Base-by-base conservation (phyloP, 2,329 filamentous ascomycete species). In the Diplodia intermedia region DNA sequence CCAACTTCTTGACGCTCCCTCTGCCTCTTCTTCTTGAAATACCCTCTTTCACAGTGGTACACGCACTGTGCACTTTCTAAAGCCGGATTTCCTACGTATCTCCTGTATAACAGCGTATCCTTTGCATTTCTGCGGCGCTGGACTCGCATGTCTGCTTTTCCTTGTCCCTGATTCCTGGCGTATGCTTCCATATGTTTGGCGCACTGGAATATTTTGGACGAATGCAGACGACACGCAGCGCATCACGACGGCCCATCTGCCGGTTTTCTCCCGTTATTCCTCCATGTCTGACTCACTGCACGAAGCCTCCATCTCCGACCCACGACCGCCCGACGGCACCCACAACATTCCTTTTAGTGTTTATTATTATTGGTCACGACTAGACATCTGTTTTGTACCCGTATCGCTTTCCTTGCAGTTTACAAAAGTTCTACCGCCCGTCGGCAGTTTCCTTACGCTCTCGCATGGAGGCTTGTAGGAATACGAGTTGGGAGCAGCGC, bases 41-140 rank as follows among this genome's bases (percentile, higher is more conserved):
- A 61, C 57, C 57, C 57, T 38, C 20, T 60, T 43, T 20, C 36
- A 23, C 33, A 31, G 33, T 63, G 9, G n/a, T 49, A 49, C 29
- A 36, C 11, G 26, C 18, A 29, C 31, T 31, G 15, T 52, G 36
- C 60, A 36, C 47, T 38, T 63, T 52, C 43, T 52, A n/a, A 38
- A 20, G 18, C 31, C 18, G 47, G 36, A 31, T 40, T 60, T 31
- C 49, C 33, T 55, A 40, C 38, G 49, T 43, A 52, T 52, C 18
- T 40, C 8, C 43, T 43, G 33, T 36, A 50, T 36, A 26, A 60
- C 53, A 57, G 65, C 53, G 65, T 67, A 38, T 47, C 29, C 20
- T 57, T 20, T 57, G 65, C 65, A 67, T 67, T 67, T 40, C 33
- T 61, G 53, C 54, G 65, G 65, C 65, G 65, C 65, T 57, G 53